Evolutionary conservation across 306 rosid genomes (phyloP).

Genomic region (Astragalus membranaceus): DNA sequence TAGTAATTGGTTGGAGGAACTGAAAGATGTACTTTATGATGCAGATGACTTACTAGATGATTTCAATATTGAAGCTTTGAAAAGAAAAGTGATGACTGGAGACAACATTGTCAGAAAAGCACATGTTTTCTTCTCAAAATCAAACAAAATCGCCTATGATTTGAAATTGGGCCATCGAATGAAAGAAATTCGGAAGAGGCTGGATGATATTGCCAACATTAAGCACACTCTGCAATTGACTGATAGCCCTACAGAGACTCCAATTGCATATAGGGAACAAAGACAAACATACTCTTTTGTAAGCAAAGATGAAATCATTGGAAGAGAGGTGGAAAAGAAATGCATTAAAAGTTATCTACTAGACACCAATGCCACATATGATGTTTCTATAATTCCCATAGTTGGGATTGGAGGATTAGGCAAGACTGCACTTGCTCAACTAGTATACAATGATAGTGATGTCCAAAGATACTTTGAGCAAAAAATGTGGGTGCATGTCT

Average conservation of each 20-base stretch:
- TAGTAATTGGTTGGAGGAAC: slow-evolving; percentile 15
- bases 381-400: slow-evolving; percentile 23
- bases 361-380: not conserved
- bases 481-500: slow-evolving; percentile 38
- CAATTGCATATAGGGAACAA: not conserved
- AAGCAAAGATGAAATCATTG: slow-evolving; percentile 17
- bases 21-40: slow-evolving; percentile 31
- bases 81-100: not conserved
- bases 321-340: slow-evolving; percentile 24
- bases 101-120: not conserved
- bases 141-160: slow-evolving; percentile 5
- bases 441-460: slow-evolving; percentile 7
- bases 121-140: slow-evolving; percentile 13
- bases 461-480: slow-evolving; percentile 8
- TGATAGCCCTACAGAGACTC: not conserved
- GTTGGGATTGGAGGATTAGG: slow-evolving; percentile 44
- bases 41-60: slow-evolving; percentile 36
- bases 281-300: slow-evolving; percentile 33
- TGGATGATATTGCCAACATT: slow-evolving; percentile 17
- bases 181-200: slow-evolving; percentile 19
- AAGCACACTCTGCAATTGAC: slow-evolving; percentile 7
- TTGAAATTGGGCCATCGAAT: slow-evolving; percentile 17
- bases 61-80: slow-evolving; percentile 1
- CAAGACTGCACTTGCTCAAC: slow-evolving; percentile 40
- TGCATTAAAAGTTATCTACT: not conserved